Base-by-base conservation (phyloP, 202 grass and related monocot species). In the Cymbopogon flexuosus region DNA sequence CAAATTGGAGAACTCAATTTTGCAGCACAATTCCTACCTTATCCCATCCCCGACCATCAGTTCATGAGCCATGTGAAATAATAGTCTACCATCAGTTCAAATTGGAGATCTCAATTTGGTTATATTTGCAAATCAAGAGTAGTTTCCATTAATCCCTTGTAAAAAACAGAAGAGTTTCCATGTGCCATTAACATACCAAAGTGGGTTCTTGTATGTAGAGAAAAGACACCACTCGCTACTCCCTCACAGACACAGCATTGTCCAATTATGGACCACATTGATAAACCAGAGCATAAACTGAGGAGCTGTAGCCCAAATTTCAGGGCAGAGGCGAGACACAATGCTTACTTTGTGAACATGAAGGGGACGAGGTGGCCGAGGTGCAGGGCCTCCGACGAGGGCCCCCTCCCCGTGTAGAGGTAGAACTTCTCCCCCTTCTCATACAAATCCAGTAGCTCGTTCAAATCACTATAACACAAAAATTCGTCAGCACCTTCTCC, bases 261-360 rank as follows among this genome's bases (percentile, higher is more conserved):
- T 12, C 8, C 13, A 80, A 21, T 13, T 54, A 70, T 1, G 4
- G 11, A 63, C 63, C 31, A 43, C 22, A 22, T 1, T 0, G 6
- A 27, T 40, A 45, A 60, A 61, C 35, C 64, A 81, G 7, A 72
- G 56, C 3, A 3, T 34, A 81, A 81, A 27, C 27, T 2, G 27
- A 30, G 6, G 5, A 68, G 29, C 31, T 33, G 41, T 2, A 10
- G 18, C 2, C 13, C 12, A 11, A 81, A 5, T 66, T 2, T 30
- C 18, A 9, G 35, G 14, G 9, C 21, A n/a, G n/a, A n/a, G n/a
- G n/a, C 1, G 6, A 18, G 41, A 15, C 24, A 57, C 33, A 30
- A 9, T 31, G 24, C 85, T 90, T 79, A 97, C 94, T 92, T 98
- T 35, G 95, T 95, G 82, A 98, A 98, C 95, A 98, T 98, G 84